Evolutionary conservation across 2,329 filamentous ascomycete species (phyloP).

Genomic region (Aspergillus brasiliensis): DNA sequence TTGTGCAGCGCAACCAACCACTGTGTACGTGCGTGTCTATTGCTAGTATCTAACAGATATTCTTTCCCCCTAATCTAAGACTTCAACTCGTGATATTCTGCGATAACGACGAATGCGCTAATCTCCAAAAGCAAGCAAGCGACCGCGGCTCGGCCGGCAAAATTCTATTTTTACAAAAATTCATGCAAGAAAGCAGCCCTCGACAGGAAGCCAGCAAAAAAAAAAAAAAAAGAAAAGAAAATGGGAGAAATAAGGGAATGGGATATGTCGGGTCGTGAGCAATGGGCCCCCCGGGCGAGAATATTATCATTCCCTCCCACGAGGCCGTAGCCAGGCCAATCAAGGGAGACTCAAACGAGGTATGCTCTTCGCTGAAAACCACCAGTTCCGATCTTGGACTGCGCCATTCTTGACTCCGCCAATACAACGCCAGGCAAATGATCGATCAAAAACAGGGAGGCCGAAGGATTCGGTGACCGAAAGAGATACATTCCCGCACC

Average conservation of each 20-base stretch:
- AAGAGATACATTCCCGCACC: constrained; percentile 17
- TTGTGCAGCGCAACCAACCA: neutral
- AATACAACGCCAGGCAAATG: constrained; percentile 41
- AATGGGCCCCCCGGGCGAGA: neutral
- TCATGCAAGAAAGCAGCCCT: constrained; percentile 22
- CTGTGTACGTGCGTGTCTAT: neutral
- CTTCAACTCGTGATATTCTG: constrained; percentile 37
- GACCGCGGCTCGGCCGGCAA: constrained; percentile 27
- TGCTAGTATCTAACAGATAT: constrained; percentile 8
- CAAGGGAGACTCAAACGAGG: constrained; percentile 15
- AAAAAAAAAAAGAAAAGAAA: constrained; percentile 14
- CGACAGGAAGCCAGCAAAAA: constrained; percentile 12
- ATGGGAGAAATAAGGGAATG: constrained; percentile 17
- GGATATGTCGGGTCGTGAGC: constrained; percentile 18
- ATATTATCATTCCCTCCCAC: neutral
- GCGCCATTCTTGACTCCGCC: constrained; percentile 38
- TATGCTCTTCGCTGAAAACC: constrained; percentile 31
- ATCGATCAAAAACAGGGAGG: constrained; percentile 33
- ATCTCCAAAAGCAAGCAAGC: constrained; percentile 32
- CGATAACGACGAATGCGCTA: constrained; percentile 38
- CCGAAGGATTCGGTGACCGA: constrained; percentile 25
- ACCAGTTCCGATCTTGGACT: constrained; percentile 32
- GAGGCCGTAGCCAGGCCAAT: constrained; percentile 17
- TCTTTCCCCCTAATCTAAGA: constrained; percentile 13
- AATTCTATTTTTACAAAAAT: constrained; percentile 43